A percentile compares a stretch with the other conserved stretches of the same genome.
Conservation (phyloP, 176 grass and related monocot species). For the Tillandsia leiboldiana region DNA sequence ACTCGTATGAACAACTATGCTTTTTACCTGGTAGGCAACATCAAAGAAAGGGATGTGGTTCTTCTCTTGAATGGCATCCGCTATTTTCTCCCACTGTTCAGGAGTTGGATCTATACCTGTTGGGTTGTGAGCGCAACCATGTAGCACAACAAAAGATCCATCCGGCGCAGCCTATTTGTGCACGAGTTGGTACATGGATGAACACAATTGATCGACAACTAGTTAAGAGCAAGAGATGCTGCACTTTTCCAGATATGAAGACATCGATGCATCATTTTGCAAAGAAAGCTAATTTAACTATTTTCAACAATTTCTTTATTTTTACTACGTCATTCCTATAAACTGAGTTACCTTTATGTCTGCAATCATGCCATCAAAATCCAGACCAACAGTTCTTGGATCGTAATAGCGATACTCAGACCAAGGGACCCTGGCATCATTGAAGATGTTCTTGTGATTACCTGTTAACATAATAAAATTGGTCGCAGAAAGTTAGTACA, state of each 20-base stretch:
- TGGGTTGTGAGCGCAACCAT: conserved; percentile 95
- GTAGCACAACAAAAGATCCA: conserved; percentile 89
- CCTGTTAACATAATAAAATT: conserved; percentile 38
- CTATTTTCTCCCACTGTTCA: conserved; percentile 78
- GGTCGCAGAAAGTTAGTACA: not conserved
- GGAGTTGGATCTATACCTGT: conserved; percentile 93
- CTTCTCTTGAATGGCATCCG: conserved; percentile 85
- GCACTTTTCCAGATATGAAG: not conserved
- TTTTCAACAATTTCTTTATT: too few species aligned
- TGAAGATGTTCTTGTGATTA: conserved; percentile 99
- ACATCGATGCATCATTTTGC: too few species aligned
- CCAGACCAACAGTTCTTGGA: conserved; percentile 89
- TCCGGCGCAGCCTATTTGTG: conserved; percentile 75
- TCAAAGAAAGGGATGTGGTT: conserved; percentile 92
- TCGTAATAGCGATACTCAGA: conserved; percentile 96
- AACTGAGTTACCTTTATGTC: conserved; percentile 64
- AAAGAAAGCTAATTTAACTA: too few species aligned
- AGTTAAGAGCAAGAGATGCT: conserved; percentile 11
- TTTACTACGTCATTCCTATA: not conserved
- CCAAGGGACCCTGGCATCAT: conserved; percentile 96
- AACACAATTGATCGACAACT: conserved; percentile 1
- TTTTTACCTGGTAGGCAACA: conserved; percentile 89
- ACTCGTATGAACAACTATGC: conserved; percentile 4
- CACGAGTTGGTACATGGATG: conserved; percentile 18
- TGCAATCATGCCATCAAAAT: conserved; percentile 95